Percentiles rank a stretch among this genome's conserved stretches.
phyloP scores from a whole-genome alignment of 805 yeast species.

The Kodamaea neixiangensis region DNA sequence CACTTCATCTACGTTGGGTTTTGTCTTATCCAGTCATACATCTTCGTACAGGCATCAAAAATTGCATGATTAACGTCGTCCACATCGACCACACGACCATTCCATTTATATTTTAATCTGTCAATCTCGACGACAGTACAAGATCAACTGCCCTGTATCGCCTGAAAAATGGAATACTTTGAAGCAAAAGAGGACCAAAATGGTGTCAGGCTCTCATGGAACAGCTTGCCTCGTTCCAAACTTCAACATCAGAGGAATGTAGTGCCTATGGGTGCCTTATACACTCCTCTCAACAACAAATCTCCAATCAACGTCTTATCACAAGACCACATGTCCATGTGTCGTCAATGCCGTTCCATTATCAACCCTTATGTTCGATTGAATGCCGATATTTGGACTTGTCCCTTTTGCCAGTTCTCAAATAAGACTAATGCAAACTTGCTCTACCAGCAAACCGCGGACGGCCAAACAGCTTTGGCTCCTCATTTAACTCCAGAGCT shows the following conservation, averaged over 20 bases:
- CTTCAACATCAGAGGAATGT: conserved; percentile 52
- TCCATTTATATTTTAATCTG: background rate
- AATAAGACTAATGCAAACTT: conserved; percentile 29
- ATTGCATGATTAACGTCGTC: background rate
- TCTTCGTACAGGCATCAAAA: background rate
- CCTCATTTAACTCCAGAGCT: conserved; percentile 39
- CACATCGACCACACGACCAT: background rate
- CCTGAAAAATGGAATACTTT: conserved; percentile 37
- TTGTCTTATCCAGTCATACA: background rate
- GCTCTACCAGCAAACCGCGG: conserved; percentile 14
- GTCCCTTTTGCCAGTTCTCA: conserved; percentile 55
- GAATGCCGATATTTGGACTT: conserved; percentile 48
- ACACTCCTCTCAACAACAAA: conserved; percentile 58
- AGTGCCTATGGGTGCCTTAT: conserved; percentile 57
- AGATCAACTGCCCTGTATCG: background rate
- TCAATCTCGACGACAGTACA: background rate
- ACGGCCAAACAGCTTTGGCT: conserved; percentile 27
- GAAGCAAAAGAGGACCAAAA: conserved; percentile 66
- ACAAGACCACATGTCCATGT: conserved; percentile 44
- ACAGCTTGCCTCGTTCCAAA: conserved; percentile 56
- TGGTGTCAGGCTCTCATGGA: conserved; percentile 79
- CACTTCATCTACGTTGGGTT: background rate
- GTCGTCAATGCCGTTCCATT: conserved; percentile 57
- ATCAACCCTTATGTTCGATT: conserved; percentile 52
- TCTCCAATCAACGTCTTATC: conserved; percentile 39